Percentiles rank a stretch among this genome's conserved stretches.
phyloP scores from a whole-genome alignment of 768 basidiomycete species.

The Mycena vitilis region DNA sequence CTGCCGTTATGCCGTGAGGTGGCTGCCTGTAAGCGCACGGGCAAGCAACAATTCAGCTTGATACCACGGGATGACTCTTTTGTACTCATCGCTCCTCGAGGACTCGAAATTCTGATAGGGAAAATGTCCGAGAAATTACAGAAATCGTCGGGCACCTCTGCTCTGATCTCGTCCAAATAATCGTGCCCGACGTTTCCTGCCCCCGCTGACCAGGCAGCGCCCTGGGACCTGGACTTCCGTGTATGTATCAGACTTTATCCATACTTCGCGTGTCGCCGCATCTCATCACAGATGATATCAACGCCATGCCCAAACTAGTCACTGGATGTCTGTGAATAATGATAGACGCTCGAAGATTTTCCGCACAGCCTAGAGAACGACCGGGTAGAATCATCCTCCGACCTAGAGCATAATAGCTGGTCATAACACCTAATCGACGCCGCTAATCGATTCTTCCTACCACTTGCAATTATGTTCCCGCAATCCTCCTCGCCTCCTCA shows the following conservation, averaged over 20 bases:
- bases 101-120: not conserved
- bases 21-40: no score
- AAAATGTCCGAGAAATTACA: no score
- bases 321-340: constrained; percentile 11
- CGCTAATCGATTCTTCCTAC: not conserved
- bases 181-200: not conserved
- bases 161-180: no score
- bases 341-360: constrained; percentile 20
- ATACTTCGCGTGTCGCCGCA: not conserved
- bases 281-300: constrained; percentile 17
- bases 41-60: no score
- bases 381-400: constrained; percentile 26
- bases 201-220: not conserved
- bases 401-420: constrained; percentile 11
- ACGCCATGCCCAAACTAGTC: constrained; percentile 24
- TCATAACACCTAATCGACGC: constrained; percentile 8
- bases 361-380: constrained; percentile 17
- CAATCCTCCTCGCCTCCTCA: not conserved
- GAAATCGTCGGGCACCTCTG: no score
- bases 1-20: no score
- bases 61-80: not conserved
- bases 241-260: constrained; percentile 2
- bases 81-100: not conserved
- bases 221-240: no score
- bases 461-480: not conserved